These are phyloP conservation scores for Fusarium falciforme DNA, from an alignment of 2,329 filamentous ascomycete genomes.

Conservation along the genomic window DNA sequence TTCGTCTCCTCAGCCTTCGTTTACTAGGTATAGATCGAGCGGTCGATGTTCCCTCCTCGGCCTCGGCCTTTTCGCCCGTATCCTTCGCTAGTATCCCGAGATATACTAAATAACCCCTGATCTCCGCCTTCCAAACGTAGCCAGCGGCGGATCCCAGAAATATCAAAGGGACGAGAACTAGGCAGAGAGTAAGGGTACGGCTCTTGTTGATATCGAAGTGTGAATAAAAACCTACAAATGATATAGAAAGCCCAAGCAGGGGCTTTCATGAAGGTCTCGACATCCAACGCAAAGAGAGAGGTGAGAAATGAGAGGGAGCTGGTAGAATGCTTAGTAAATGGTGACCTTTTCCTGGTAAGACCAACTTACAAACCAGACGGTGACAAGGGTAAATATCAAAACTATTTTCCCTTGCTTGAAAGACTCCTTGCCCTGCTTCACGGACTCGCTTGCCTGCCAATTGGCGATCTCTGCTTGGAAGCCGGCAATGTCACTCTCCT, in stretches of 20 bases:
- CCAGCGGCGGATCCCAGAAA: fast-evolving
- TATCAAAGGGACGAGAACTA: background rate
- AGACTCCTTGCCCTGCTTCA: background rate
- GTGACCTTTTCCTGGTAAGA: background rate
- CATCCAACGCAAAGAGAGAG: background rate
- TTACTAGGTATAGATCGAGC: background rate
- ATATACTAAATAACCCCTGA: background rate
- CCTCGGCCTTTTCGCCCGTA: background rate
- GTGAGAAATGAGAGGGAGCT: background rate
- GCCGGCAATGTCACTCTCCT: background rate
- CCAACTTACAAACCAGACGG: background rate
- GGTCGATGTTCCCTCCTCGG: background rate
- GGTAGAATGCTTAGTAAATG: background rate
- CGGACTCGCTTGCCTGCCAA: background rate
- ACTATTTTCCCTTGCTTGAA: background rate
- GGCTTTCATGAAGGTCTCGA: fast-evolving
- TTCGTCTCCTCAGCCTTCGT: background rate
- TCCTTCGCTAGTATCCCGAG: fast-evolving
- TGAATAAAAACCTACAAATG: background rate
- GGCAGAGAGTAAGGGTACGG: fast-evolving
- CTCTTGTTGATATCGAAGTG: fast-evolving
- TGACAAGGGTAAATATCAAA: background rate
- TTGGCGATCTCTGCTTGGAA: background rate
- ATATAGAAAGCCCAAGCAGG: background rate
- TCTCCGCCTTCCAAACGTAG: background rate